Evolutionary conservation across 352 stramenopile species (phyloP).

Genomic region (Pelagophyceae sp.): DNA sequence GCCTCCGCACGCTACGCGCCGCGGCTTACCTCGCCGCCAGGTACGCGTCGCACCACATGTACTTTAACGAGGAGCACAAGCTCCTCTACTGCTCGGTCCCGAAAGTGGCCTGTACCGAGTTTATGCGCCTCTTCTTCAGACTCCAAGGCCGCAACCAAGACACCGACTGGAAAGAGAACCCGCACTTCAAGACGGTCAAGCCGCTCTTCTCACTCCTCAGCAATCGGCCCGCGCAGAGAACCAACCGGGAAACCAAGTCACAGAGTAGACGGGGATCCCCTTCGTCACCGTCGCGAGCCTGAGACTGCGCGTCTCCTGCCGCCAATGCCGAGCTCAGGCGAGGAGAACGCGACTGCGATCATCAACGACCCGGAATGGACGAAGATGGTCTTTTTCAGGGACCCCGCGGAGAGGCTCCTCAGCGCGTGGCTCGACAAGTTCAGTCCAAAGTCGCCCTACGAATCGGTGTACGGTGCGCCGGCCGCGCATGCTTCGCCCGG

Average conservation of each 20-base stretch:
- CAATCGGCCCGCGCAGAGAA: too few species aligned
- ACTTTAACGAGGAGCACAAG: constrained; percentile 4
- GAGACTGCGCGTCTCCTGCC: too few species aligned
- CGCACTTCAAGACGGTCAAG: constrained; percentile 8
- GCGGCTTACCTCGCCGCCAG: too few species aligned
- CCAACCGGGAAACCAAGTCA: too few species aligned
- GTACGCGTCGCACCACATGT: constrained; percentile 7
- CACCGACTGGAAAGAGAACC: background rate
- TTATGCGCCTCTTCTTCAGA: constrained; percentile 12
- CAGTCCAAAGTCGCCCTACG: background rate
- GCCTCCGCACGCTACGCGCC: too few species aligned
- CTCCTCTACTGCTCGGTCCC: constrained; percentile 16
- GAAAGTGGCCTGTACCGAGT: constrained; percentile 18
- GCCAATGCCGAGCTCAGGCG: too few species aligned
- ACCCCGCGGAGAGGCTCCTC: constrained; percentile 11
- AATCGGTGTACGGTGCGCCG: too few species aligned
- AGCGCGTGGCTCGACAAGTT: constrained; percentile 15
- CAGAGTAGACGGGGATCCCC: too few species aligned
- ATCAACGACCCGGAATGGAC: constrained; percentile 12
- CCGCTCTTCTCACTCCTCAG: background rate
- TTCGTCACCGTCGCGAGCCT: too few species aligned
- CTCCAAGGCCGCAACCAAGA: background rate
- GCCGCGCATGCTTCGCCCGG: too few species aligned
- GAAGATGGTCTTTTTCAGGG: constrained; percentile 11
- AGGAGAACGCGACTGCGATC: background rate